These are phyloP conservation scores for Beauveria australis DNA, from an alignment of 2,329 filamentous ascomycete species.

Conservation along the genomic window DNA sequence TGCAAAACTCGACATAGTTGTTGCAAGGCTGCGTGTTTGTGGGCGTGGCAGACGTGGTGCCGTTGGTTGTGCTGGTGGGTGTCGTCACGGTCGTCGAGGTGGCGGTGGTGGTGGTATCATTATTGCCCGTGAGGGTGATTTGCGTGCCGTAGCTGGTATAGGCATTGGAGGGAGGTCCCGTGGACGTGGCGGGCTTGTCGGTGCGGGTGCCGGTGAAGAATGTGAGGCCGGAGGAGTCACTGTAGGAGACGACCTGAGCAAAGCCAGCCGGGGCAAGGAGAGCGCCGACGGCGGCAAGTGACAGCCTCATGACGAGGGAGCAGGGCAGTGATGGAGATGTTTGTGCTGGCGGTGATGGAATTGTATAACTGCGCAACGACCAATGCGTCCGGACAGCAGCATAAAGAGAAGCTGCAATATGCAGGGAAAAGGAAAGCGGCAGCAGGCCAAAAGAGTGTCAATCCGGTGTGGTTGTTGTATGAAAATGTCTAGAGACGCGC, in stretches of 20 bases:
- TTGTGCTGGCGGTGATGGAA: not conserved
- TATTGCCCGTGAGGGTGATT: slow-evolving; percentile 30
- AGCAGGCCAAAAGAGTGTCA: not conserved
- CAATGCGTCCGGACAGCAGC: not conserved
- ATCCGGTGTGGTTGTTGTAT: not conserved
- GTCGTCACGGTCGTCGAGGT: slow-evolving; percentile 23
- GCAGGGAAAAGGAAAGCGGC: not conserved
- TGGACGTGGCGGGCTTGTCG: slow-evolving; percentile 27
- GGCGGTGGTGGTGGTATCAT: slow-evolving; percentile 24
- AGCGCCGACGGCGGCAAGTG: not conserved
- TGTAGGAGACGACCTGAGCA: slow-evolving; percentile 19
- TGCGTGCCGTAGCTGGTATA: slow-evolving; percentile 37
- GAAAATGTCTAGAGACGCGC: not conserved
- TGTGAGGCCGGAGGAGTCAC: slow-evolving; percentile 25
- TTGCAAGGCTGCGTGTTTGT: slow-evolving; percentile 75
- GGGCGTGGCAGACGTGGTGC: slow-evolving; percentile 32
- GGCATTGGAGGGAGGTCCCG: slow-evolving; percentile 33
- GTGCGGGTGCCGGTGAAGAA: slow-evolving; percentile 31
- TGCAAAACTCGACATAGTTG: slow-evolving; percentile 68
- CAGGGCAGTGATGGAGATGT: not conserved
- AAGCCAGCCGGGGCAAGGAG: not conserved
- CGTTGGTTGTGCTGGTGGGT: slow-evolving; percentile 19
- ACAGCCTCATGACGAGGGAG: not conserved
- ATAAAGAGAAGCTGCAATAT: not conserved
- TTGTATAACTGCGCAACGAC: not conserved